Evolutionary conservation across 192 early-diverging fungal species (phyloP), one percentile per base, ranked within the genome.

Genomic region (Backusella tuberculispora): DNA sequence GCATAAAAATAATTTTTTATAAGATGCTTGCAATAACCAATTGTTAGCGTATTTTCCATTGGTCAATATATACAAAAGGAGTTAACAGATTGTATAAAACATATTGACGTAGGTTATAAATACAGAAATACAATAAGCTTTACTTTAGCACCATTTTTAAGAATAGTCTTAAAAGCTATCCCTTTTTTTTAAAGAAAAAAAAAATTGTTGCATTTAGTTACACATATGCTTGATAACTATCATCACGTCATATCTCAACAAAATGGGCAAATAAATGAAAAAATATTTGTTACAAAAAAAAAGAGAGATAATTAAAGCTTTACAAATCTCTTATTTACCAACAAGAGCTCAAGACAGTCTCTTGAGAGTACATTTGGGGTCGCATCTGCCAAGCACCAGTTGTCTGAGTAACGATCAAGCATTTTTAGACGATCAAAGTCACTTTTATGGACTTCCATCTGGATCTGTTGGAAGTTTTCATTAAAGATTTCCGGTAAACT

Each of bases 241-340:
- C 29, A 34, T 34, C 29, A 34, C 29, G 29, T 2, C 29, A 34
- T 34, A 34, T 34, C 29, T 34, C 29, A 2, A 34, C 29, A 34
- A 48, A n/a, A 17, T 19, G n/a, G 15, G n/a, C 47, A 56, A 56
- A 50, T 19, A 50, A 19, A 50, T 19, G 24, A 24, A 24, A 12
- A 9, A 24, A 21, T 56, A 19, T 56, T 56, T 56, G 21, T 56
- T 56, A 56, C 53, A 56, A 17, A 0, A 53, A 19, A 53, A 42
- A 42, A 42, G 7, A 43, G 10, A 43, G 10, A 56, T 10, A 56
- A 60, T 60, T 60, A 60, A 60, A 60, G 21, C 12, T 60, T 24
- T 26, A 26, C 53, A 13, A 60, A 60, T 60, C 53, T 60, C 53
- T 60, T 60, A 60, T 60, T 60, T 26, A 60, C 53, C 21, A 60